Percentiles rank a stretch among this genome's conserved stretches.
phyloP scores from a whole-genome alignment of 768 basidiomycete species.

The Lanmaoa rubissima region DNA sequence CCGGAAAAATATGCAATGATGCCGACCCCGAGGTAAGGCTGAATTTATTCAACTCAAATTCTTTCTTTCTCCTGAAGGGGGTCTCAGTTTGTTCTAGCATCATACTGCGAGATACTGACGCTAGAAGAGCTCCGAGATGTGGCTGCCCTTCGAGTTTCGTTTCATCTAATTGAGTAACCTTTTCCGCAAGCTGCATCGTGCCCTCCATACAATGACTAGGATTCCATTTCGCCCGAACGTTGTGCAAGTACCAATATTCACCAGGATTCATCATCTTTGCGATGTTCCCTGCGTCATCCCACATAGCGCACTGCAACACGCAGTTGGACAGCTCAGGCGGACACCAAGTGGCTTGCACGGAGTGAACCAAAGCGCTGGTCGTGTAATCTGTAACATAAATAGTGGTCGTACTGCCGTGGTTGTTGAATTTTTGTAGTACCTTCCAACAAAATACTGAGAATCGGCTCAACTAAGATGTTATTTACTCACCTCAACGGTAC shows the following conservation, averaged over 20 bases:
- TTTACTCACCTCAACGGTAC: slow-evolving; percentile 56
- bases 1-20: slow-evolving; percentile 36
- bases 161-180: slow-evolving; percentile 44
- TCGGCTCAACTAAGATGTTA: not conserved
- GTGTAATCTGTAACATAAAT: slow-evolving; percentile 72
- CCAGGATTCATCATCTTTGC: slow-evolving; percentile 46
- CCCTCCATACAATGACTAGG: slow-evolving; percentile 46
- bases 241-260: slow-evolving; percentile 52
- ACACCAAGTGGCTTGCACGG: slow-evolving; percentile 46
- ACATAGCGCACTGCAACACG: slow-evolving; percentile 58
- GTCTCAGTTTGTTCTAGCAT: slow-evolving; percentile 5
- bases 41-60: slow-evolving; percentile 29
- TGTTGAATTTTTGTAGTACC: slow-evolving; percentile 48
- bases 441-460: slow-evolving; percentile 22
- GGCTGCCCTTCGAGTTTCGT: slow-evolving; percentile 34
- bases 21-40: slow-evolving; percentile 22
- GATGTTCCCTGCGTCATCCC: slow-evolving; percentile 46
- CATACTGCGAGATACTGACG: slow-evolving; percentile 37
- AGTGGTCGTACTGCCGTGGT: slow-evolving; percentile 39
- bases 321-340: slow-evolving; percentile 41
- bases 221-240: slow-evolving; percentile 45
- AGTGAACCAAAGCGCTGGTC: slow-evolving; percentile 33
- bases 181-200: slow-evolving; percentile 46
- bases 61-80: slow-evolving; percentile 47
- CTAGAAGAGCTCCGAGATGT: slow-evolving; percentile 48